These are phyloP conservation scores for Avena sativa DNA, from an alignment of 176 grass and related monocot genomes.

Conservation along the genomic window DNA sequence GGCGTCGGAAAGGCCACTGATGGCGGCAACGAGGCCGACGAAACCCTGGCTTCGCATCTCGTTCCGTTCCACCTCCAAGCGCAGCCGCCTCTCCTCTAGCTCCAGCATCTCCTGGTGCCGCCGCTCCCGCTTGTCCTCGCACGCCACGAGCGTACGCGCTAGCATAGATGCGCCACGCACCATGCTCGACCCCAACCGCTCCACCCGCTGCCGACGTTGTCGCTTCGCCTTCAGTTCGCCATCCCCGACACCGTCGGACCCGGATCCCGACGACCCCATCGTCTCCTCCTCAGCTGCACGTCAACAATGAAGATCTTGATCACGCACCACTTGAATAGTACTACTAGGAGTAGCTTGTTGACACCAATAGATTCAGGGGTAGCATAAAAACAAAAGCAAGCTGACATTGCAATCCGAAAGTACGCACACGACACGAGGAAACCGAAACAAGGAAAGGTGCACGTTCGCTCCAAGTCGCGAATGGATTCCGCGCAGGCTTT, in stretches of 20 bases:
- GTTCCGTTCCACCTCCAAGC: constrained; percentile 78
- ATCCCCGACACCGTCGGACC: constrained; percentile 32
- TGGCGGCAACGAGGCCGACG: constrained; percentile 72
- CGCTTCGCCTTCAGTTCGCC: constrained; percentile 80
- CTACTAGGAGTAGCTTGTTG: neutral
- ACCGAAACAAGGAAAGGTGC: constrained; percentile 33
- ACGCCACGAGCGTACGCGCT: constrained; percentile 78
- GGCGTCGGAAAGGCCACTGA: constrained; percentile 87
- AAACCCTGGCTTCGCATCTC: constrained; percentile 91
- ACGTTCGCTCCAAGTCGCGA: constrained; percentile 45
- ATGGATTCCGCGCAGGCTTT: constrained; percentile 28
- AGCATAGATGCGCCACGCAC: constrained; percentile 91
- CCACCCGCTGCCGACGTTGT: constrained; percentile 38
- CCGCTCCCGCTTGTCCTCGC: constrained; percentile 92
- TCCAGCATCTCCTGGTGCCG: constrained; percentile 85
- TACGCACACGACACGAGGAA: neutral
- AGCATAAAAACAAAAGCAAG: neutral
- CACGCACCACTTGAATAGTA: neutral
- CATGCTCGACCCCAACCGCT: constrained; percentile 78
- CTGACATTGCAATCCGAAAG: no score
- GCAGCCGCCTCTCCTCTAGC: constrained; percentile 87
- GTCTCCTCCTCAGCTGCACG: constrained; percentile 64
- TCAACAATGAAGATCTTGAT: neutral
- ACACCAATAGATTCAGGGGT: neutral
- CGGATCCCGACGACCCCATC: constrained; percentile 69